Evolutionary conservation across 768 basidiomycete genomes (phyloP), one percentile per base, ranked within the genome.

Genomic region (Cyclocybe cylindracea): DNA sequence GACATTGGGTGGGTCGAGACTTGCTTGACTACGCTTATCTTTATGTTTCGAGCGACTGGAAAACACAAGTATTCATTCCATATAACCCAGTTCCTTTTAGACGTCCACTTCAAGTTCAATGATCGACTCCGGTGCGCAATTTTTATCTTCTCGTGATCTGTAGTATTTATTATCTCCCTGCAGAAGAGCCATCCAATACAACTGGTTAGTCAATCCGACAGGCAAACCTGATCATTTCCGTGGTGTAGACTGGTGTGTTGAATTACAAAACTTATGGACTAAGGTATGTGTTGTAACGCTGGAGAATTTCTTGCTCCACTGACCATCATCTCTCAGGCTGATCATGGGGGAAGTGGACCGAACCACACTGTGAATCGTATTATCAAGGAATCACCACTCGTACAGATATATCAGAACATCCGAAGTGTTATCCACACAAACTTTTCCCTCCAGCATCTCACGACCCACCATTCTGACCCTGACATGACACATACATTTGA

Each of bases 251-350:
- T 77, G 74, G 74, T 45, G 66, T 9, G 58, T 73, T 2, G 75
- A 80, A 49, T 59, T 68, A 2, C 69, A 75, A 18, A 78, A 78
- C 52, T 61, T 77, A 1, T 75, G 66, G 16, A 75, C 65, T 6
- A 78, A 77, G 61, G 74, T 74, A 11, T 48, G 62, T 13, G 13
- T 40, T 6, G 31, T 4, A 11, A 7, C 34, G 9, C 31, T 16
- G 11, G 24, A 32, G n/a, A n/a, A n/a, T n/a, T n/a, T n/a, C 14
- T 6, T 19, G 39, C 34, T 29, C 7, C 33, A 29, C 3, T 32
- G 10, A 8, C 13, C 10, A 35, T 48, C 10, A 16, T 7, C 10
- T 29, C 3, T 33, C 13, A 61, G 50, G 51, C 46, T 6, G 48
- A 50, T 1, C 46, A 58, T 54, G 55, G 57, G 7, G 51, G 57